phyloP scores from a whole-genome alignment of 768 basidiomycete species.

The Mycena chlorophos region DNA sequence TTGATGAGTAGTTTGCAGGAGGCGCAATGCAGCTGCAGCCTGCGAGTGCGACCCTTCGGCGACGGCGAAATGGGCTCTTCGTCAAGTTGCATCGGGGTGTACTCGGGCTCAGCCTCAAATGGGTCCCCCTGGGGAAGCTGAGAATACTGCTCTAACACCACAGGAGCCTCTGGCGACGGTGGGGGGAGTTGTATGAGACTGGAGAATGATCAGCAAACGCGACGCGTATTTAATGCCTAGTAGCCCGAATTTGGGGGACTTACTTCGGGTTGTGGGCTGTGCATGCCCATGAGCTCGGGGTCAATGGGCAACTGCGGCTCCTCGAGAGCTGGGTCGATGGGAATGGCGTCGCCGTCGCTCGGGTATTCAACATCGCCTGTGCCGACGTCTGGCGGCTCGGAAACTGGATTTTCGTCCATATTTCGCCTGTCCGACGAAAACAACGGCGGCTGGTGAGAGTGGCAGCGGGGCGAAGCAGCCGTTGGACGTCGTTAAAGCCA shows the following conservation, averaged over 20 bases:
- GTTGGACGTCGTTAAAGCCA: background rate
- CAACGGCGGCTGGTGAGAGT: background rate
- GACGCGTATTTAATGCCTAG: slow-evolving; percentile 56
- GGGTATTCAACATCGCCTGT: background rate
- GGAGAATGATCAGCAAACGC: slow-evolving; percentile 50
- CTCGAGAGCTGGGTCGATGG: slow-evolving; percentile 78
- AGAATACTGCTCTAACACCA: slow-evolving; percentile 52
- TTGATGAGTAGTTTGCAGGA: slow-evolving; percentile 74
- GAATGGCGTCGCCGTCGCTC: slow-evolving; percentile 52
- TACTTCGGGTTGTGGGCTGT: slow-evolving; percentile 34
- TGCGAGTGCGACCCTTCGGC: slow-evolving; percentile 49
- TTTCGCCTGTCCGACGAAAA: background rate
- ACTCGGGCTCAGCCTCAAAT: slow-evolving; percentile 67
- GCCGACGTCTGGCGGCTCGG: background rate
- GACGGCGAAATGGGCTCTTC: slow-evolving; percentile 37
- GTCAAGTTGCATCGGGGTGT: slow-evolving; percentile 40
- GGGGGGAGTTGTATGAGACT: slow-evolving; percentile 25
- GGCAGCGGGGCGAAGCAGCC: background rate
- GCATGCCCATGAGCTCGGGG: slow-evolving; percentile 45
- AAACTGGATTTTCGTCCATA: background rate
- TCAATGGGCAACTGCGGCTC: slow-evolving; percentile 53
- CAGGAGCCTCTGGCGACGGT: slow-evolving; percentile 34
- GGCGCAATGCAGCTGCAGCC: slow-evolving; percentile 54
- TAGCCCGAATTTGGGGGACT: slow-evolving; percentile 30
- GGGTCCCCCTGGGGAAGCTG: slow-evolving; percentile 83